A percentile compares a stretch with the other conserved stretches of the same genome.
These are phyloP conservation scores for Ambispora gerdemannii DNA, from an alignment of 192 early-diverging fungal genomes.

Conservation along the genomic window DNA sequence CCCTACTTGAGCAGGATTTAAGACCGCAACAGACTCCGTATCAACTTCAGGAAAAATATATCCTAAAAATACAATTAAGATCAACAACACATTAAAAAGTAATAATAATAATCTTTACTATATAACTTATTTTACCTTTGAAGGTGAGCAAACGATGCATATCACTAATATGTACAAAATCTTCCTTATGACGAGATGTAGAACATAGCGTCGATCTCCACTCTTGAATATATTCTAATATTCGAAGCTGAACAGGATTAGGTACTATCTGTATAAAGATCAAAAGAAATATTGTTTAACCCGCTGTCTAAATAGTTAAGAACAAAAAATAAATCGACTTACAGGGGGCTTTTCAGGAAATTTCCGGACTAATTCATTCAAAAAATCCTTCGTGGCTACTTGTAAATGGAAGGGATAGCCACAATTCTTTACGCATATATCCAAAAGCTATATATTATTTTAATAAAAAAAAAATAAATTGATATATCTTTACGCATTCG, in stretches of 20 bases:
- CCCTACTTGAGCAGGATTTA: conserved; percentile 53
- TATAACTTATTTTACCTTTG: conserved; percentile 61
- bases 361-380: conserved; percentile 89
- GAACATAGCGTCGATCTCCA: conserved; percentile 90
- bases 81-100: background rate
- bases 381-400: conserved; percentile 93
- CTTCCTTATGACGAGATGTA: conserved; percentile 87
- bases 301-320: background rate
- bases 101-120: background rate
- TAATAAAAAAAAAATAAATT: background rate
- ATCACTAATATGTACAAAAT: conserved; percentile 91
- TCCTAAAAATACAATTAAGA: conserved; percentile 42
- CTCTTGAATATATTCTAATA: conserved; percentile 89
- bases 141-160: conserved; percentile 88
- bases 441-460: conserved; percentile 65
- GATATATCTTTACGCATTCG: no score
- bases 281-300: conserved; percentile 12
- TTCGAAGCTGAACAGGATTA: conserved; percentile 76
- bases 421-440: conserved; percentile 98
- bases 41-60: conserved; percentile 73
- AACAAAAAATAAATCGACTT: conserved; percentile 28
- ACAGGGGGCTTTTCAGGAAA: conserved; percentile 91
- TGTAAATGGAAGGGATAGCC: conserved; percentile 97
- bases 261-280: conserved; percentile 42
- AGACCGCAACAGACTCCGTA: conserved; percentile 59